phyloP scores from a whole-genome alignment of 805 yeast species.

The Yarrowia phangngaensis region DNA sequence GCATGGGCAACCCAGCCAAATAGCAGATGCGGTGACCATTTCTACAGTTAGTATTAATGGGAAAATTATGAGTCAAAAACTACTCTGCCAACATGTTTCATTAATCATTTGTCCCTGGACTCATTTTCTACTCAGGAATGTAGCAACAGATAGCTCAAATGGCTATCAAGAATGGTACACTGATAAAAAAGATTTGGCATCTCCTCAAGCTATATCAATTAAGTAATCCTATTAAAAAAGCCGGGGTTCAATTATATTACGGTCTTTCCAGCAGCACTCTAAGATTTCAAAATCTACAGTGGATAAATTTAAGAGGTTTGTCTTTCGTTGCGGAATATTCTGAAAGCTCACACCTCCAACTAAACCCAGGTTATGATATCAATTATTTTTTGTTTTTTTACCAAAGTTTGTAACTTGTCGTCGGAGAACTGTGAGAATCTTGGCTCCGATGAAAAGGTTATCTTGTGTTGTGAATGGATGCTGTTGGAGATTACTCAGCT shows the following conservation, averaged over 20 bases:
- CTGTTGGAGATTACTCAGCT: constrained; percentile 87
- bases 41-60: no score
- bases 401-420: constrained; percentile 16
- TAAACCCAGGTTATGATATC: not conserved
- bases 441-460: constrained; percentile 74
- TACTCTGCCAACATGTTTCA: no score
- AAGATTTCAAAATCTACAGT: constrained; percentile 2
- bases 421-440: constrained; percentile 59
- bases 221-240: constrained; percentile 1
- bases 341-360: constrained; percentile 4
- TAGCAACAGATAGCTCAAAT: constrained; percentile 83
- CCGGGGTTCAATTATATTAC: not conserved
- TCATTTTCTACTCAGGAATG: constrained; percentile 77
- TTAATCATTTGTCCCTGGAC: no score
- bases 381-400: constrained; percentile 9
- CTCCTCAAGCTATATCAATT: constrained; percentile 42
- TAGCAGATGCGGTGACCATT: no score
- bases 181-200: constrained; percentile 79
- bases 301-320: constrained; percentile 15
- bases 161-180: constrained; percentile 72
- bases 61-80: no score
- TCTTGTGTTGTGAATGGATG: constrained; percentile 73
- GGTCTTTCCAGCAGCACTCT: constrained; percentile 1
- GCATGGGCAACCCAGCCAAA: no score
- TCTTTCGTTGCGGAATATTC: constrained; percentile 3